Evolutionary conservation across 371 early-diverging fungal species (phyloP).

Genomic region (Actinomucor elegans): DNA sequence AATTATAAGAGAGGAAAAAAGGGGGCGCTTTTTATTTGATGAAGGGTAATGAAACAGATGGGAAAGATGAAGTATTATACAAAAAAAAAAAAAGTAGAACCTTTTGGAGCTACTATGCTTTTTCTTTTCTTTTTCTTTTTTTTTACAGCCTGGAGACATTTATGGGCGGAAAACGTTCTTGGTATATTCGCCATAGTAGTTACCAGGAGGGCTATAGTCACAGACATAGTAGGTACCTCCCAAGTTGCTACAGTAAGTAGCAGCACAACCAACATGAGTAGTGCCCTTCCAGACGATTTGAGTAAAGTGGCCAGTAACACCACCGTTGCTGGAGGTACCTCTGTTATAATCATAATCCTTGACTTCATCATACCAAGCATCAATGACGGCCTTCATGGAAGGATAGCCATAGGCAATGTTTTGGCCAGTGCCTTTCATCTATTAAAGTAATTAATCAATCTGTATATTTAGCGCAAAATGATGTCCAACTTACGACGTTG

Average conservation of each 20-base stretch:
- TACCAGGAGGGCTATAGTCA: slow-evolving; percentile 38
- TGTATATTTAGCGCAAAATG: not conserved
- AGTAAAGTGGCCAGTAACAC: slow-evolving; percentile 38
- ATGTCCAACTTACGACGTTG: slow-evolving; percentile 20
- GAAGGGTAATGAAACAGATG: too few relatives aligned
- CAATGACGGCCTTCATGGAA: slow-evolving; percentile 22
- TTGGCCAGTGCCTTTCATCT: slow-evolving; percentile 33
- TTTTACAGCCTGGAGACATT: too few relatives aligned
- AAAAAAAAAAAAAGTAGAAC: too few relatives aligned
- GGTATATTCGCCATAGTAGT: slow-evolving; percentile 21
- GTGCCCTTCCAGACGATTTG: slow-evolving; percentile 46
- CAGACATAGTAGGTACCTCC: slow-evolving; percentile 35
- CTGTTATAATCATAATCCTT: slow-evolving; percentile 28
- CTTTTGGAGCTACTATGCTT: too few relatives aligned
- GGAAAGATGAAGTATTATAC: too few relatives aligned
- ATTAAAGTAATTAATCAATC: not conserved
- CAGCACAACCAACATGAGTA: slow-evolving; percentile 41
- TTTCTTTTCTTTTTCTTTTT: too few relatives aligned
- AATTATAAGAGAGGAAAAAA: too few relatives aligned
- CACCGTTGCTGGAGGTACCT: slow-evolving; percentile 15
- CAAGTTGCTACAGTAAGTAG: slow-evolving; percentile 30
- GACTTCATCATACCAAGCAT: slow-evolving; percentile 40
- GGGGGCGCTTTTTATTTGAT: too few relatives aligned
- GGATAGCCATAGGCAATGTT: slow-evolving; percentile 41
- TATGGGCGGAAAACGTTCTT: slow-evolving; percentile 9